Evolutionary conservation across 1,139 yeast species (phyloP), one percentile per base, ranked within the genome.

Genomic region (Zygosaccharomyces pseudobailii): DNA sequence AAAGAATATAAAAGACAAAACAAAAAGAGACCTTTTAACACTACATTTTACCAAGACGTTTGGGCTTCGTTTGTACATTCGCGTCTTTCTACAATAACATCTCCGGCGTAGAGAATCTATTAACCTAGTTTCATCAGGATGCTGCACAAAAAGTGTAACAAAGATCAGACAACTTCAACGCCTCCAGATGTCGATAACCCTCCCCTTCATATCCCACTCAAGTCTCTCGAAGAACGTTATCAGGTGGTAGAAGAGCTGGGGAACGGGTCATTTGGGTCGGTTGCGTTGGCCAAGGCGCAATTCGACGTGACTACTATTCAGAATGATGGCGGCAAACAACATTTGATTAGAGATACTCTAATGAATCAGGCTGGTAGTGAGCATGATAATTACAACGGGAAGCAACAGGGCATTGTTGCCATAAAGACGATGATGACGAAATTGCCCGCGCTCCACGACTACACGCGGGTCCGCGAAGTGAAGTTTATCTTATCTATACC

Each of bases 231-330:
- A 8, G 65, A 67, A 3, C 70, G 78, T 46, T 86, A 82, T 61
- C 75, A 72, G 47, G 55, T 72, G 4, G 70, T 84, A 8, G 72
- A 76, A 42, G 72, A 71, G 43, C 68, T 87, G 49, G 95, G 95
- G 0, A 77, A 75, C 50, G 95, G 95, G 1, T 82, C 90, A 45
- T 87, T 87, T 71, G 95, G 95, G 0, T 70, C 77, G 2, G 95
- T 87, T 1, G 70, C 76, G 6, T 69, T 84, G 53, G 92, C 88
- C 3, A 80, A 80, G 59, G 70, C 71, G 9, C 52, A 54, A 42
- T 53, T 64, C 40, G 61, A 65, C 36, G 30, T 57, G 5, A 36
- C 48, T 19, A 46, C 49, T 19, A 51, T 59, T 22, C 51, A 40
- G 31, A 43, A 39, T 6, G 51, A 50, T 38, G 52, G 39, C 35